Conservation (phyloP, 768 basidiomycete species). For the Leucocoprinus sp. region DNA sequence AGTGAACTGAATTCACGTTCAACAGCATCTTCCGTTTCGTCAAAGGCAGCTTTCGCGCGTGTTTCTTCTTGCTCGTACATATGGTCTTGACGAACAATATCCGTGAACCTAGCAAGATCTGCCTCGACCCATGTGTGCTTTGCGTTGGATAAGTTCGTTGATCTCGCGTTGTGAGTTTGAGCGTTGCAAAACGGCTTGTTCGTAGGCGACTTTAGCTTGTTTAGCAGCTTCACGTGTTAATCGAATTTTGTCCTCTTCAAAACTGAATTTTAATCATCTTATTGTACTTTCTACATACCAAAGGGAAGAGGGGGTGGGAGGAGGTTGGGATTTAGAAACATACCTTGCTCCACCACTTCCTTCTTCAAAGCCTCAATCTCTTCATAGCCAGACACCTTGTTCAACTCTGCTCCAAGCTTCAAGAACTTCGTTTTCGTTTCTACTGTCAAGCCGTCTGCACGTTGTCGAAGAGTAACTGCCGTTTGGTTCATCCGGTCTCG, state of each 20-base stretch:
- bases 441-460: slow-evolving; percentile 50
- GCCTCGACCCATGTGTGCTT: slow-evolving; percentile 86
- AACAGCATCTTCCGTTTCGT: slow-evolving; percentile 66
- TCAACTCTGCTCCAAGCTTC: slow-evolving; percentile 70
- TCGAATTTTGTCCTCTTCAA: slow-evolving; percentile 65
- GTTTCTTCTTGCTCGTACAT: slow-evolving; percentile 73
- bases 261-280: too few species aligned
- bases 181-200: slow-evolving; percentile 69
- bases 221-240: slow-evolving; percentile 58
- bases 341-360: slow-evolving; percentile 77
- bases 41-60: slow-evolving; percentile 57
- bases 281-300: too few species aligned
- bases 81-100: slow-evolving; percentile 87
- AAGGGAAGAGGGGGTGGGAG: too few species aligned
- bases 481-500: slow-evolving; percentile 44
- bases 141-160: slow-evolving; percentile 90
- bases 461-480: slow-evolving; percentile 38
- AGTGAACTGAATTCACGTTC: slow-evolving; percentile 84
- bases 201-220: slow-evolving; percentile 67
- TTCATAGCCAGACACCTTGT: slow-evolving; percentile 86
- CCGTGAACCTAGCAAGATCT: slow-evolving; percentile 84
- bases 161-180: slow-evolving; percentile 90
- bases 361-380: slow-evolving; percentile 78
- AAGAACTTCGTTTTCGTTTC: slow-evolving; percentile 55
- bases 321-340: too few species aligned